phyloP scores from a whole-genome alignment of 2,329 filamentous ascomycete species.

The Aspergillus ruber region DNA sequence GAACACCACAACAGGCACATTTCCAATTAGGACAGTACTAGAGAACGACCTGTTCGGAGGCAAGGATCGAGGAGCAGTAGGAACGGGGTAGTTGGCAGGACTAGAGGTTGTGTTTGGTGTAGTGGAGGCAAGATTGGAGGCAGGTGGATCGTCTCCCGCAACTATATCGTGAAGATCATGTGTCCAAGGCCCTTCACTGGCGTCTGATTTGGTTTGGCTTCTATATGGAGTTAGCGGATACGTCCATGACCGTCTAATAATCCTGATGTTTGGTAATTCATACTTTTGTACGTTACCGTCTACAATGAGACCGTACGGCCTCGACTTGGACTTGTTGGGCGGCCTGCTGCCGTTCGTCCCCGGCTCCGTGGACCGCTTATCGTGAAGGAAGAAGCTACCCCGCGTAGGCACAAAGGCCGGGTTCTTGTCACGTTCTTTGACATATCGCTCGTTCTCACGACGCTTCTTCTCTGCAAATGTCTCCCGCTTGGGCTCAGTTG shows the following conservation, averaged over 20 bases:
- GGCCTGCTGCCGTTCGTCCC: conserved; percentile 71
- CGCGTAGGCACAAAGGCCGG: conserved; percentile 91
- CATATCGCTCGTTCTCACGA: conserved; percentile 85
- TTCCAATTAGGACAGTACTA: conserved; percentile 75
- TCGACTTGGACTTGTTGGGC: conserved; percentile 46
- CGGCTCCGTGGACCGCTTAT: conserved; percentile 73
- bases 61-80: conserved; percentile 49
- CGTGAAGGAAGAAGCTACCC: conserved; percentile 95
- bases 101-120: conserved; percentile 22
- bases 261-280: conserved; percentile 1
- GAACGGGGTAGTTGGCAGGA: conserved; percentile 25
- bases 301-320: conserved; percentile 46
- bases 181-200: conserved; percentile 72
- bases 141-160: conserved; percentile 31
- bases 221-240: conserved; percentile 29
- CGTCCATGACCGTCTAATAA: background rate
- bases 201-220: conserved; percentile 38
- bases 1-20: conserved; percentile 74
- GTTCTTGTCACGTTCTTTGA: conserved; percentile 78
- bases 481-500: conserved; percentile 42
- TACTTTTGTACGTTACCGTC: conserved; percentile 42
- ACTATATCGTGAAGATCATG: conserved; percentile 85
- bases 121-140: conserved; percentile 20
- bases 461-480: conserved; percentile 64
- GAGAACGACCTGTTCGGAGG: conserved; percentile 74